Base-by-base conservation (phyloP, 352 stramenopile species). In the Sclerospora graminicola region DNA sequence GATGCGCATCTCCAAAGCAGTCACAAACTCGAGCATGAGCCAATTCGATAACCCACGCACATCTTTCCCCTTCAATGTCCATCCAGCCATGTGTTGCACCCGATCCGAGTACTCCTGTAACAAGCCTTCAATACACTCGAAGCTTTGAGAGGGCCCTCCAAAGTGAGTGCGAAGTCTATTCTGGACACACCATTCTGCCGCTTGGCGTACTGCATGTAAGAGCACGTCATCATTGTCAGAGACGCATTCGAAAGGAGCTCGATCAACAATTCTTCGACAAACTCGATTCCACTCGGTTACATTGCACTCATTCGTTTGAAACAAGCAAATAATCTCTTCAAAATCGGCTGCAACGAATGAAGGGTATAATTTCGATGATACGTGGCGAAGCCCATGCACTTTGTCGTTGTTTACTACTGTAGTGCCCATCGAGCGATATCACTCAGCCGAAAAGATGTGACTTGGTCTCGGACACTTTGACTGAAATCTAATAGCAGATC, bases 81-180 rank as follows among this genome's bases (percentile, higher is more conserved):
- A 38, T 29, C 20, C 53, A 36, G 31, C 21, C 44, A 30, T 14
- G 35, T 32, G 8, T 36, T 45, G 36, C 32, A 24, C 11, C 14
- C 36, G 41, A 36, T 50, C 24, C n/a, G 53, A 48, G 50, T 72
- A 61, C 26, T 63, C 36, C 19, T 76, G 58, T 20, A 89, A 46
- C 24, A 90, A 51, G 8, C 54, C 63, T 46, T 93, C 79, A n/a
- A 93, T 67, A 8, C 65, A 69, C 5, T 70, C 67, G 65, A 93
- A 90, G 16, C 62, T 87, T 42, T 86, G 69, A 28, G 75, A 68
- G 28, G 81, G 74, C 2, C 72, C 74, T 26, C 81, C 81, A 41
- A 88, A 78, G 45, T 84, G 70, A 3, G 81, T 89, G 10, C 81
- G 72, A 21, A 93, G 51, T 32, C 81, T 64, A 37, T 76, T 79